Percentiles rank a stretch among this genome's conserved stretches.
Conservation (phyloP, 805 yeast genomes). For the Candida coquimbonensis region DNA sequence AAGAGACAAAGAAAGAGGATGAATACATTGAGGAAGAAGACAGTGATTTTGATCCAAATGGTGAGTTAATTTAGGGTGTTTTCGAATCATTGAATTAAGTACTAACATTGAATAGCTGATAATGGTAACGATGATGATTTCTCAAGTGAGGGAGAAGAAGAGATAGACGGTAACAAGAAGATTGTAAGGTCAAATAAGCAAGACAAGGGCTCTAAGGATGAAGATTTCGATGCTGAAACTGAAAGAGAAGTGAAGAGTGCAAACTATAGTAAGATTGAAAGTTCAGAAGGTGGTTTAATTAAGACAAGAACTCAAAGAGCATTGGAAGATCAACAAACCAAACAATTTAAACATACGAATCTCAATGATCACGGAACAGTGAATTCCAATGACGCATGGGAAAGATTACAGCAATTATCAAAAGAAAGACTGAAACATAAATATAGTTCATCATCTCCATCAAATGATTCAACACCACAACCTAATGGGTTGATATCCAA, state of each 20-base stretch:
- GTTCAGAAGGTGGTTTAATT: constrained; percentile 54
- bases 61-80: constrained; percentile 4
- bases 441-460: constrained; percentile 14
- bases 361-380: constrained; percentile 23
- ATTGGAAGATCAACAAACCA: constrained; percentile 30
- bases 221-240: constrained; percentile 31
- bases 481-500: constrained; percentile 7
- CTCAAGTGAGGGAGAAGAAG: constrained; percentile 19
- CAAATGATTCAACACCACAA: constrained; percentile 7
- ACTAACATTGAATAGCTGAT: constrained; percentile 4
- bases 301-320: constrained; percentile 62
- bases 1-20: constrained; percentile 25
- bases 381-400: constrained; percentile 50
- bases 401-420: constrained; percentile 36
- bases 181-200: constrained; percentile 3
- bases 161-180: constrained; percentile 7
- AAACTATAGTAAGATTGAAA: constrained; percentile 47
- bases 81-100: neutral
- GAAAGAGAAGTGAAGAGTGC: constrained; percentile 25
- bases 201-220: constrained; percentile 19
- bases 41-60: constrained; percentile 48
- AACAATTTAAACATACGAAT: constrained; percentile 15
- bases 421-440: constrained; percentile 19
- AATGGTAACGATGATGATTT: constrained; percentile 11
- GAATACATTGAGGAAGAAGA: constrained; percentile 51